Evolutionary conservation across 306 rosid species (phyloP).

Genomic region (Datisca glomerata): DNA sequence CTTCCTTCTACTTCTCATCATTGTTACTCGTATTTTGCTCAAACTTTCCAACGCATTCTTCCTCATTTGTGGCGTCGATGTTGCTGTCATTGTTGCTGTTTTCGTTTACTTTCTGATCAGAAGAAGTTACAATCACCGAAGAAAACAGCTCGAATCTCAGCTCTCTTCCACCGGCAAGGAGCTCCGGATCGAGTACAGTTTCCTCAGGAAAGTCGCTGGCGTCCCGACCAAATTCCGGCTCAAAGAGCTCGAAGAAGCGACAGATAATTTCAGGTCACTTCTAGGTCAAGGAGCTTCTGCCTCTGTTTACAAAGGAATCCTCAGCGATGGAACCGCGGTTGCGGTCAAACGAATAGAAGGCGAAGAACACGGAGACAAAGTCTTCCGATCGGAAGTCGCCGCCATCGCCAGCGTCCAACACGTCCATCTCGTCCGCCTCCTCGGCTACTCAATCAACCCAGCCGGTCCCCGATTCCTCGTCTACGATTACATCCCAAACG

Average conservation of each 20-base stretch:
- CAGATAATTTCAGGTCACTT: slow-evolving; percentile 45
- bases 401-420: slow-evolving; percentile 89
- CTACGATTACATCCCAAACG: slow-evolving; percentile 60
- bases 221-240: slow-evolving; percentile 61
- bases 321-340: slow-evolving; percentile 60
- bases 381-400: slow-evolving; percentile 76
- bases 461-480: slow-evolving; percentile 54
- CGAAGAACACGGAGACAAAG: slow-evolving; percentile 57
- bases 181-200: slow-evolving; percentile 86
- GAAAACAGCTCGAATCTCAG: slow-evolving; percentile 33
- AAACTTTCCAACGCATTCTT: slow-evolving; percentile 48
- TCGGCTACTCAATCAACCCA: slow-evolving; percentile 52
- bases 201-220: slow-evolving; percentile 74
- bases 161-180: slow-evolving; percentile 57
- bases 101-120: slow-evolving; percentile 44
- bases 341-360: slow-evolving; percentile 63
- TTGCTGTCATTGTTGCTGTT: slow-evolving; percentile 44
- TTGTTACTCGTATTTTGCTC: slow-evolving; percentile 33
- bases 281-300: slow-evolving; percentile 74
- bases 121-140: slow-evolving; percentile 30
- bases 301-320: slow-evolving; percentile 68
- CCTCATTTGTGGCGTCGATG: slow-evolving; percentile 53
- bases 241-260: slow-evolving; percentile 78
- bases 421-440: slow-evolving; percentile 55
- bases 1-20: slow-evolving; percentile 28